Evolutionary conservation across 176 grass and related monocot species (phyloP), one percentile per base, ranked within the genome.

Genomic region (Paspalum vaginatum): DNA sequence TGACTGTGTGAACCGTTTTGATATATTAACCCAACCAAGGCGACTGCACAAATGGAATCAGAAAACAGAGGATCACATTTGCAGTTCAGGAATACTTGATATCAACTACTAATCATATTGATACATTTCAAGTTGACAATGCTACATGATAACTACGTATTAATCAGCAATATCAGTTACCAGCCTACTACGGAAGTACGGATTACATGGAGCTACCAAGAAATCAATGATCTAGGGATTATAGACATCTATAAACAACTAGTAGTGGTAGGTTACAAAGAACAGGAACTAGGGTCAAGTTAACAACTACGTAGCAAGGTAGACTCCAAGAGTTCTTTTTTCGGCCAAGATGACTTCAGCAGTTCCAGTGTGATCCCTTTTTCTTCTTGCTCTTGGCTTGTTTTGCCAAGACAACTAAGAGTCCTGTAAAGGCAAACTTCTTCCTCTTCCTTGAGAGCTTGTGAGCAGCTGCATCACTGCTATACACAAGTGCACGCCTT

Each of bases 371-470:
- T 5, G 76, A 68, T 27, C 46, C 62, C 79, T 72, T 89, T 68
- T 93, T 93, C 74, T 93, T 98, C 83, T 91, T 94, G 83, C 62
- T 91, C 87, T 90, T 98, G 17, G 76, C 79, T 74, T 92, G 92
- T 77, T 92, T 98, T 9, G 74, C 81, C 75, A 98, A 58, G 48
- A 98, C 81, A 81, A 85, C 85, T 8, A 89, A 90, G 5, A 98
- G 85, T 2, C 88, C 88, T 0, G 75, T 85, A 56, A 98, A 92
- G 20, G 89, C 90, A 21, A 94, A 94, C 43, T 91, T 94, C 70
- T 90, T 94, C 76, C 89, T 92, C 83, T 98, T 98, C 10, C 82
- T 76, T 4, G 87, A 81, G 2, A 81, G 64, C 72, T 83, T 86
- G 41, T 51, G 69, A 74, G 63, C 59, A 18, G 70, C 16, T 21